Percentiles rank a stretch among this genome's conserved stretches.
phyloP scores from a whole-genome alignment of 2,329 filamentous ascomycete genomes.

The Pseudogymnoascus sp. region DNA sequence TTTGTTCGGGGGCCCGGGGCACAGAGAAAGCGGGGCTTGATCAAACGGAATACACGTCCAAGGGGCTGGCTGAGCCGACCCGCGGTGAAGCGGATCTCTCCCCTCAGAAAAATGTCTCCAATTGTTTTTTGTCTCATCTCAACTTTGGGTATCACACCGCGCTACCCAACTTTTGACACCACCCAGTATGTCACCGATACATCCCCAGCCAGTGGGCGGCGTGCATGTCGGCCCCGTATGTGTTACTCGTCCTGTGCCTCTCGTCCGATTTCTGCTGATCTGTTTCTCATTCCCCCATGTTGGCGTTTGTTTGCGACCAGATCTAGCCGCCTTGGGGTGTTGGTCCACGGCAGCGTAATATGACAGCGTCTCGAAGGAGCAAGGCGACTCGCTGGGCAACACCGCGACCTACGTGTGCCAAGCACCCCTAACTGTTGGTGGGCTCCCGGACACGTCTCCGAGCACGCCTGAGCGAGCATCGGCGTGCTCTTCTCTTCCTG shows the following conservation, averaged over 20 bases:
- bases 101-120: background rate
- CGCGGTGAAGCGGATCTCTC: background rate
- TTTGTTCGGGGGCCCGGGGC: slow-evolving; percentile 4
- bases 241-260: background rate
- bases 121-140: slow-evolving; percentile 3
- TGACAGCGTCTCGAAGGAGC: background rate
- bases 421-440: background rate
- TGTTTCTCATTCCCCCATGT: background rate
- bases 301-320: background rate
- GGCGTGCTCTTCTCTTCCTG: background rate
- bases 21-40: background rate
- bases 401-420: background rate
- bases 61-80: background rate
- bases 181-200: slow-evolving; percentile 1
- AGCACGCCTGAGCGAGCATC: background rate
- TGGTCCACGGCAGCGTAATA: background rate
- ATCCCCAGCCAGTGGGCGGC: background rate
- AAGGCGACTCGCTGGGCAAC: background rate
- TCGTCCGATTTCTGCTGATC: background rate
- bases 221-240: background rate
- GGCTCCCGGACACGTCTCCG: background rate
- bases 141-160: slow-evolving; percentile 2
- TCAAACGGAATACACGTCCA: background rate
- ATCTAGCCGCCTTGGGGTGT: slow-evolving; percentile 4
- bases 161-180: slow-evolving; percentile 6